Percentiles rank a stretch among this genome's conserved stretches.
These are phyloP conservation scores for Syzygium syzygioides DNA, from an alignment of 441 rosid genomes.

Conservation along the genomic window DNA sequence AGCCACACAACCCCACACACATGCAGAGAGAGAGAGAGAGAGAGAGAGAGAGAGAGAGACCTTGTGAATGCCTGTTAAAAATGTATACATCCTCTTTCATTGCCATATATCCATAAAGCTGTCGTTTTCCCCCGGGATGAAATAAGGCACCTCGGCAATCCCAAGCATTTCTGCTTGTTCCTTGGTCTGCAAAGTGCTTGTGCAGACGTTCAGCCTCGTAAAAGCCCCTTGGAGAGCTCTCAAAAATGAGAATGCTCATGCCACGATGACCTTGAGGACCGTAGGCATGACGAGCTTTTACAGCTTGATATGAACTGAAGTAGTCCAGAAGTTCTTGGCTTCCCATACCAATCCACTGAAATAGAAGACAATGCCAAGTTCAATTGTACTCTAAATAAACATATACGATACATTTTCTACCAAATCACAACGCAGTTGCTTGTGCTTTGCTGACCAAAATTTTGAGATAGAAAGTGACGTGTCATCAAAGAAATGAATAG, in stretches of 20 bases:
- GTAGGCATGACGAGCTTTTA: constrained; percentile 58
- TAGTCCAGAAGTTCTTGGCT: constrained; percentile 54
- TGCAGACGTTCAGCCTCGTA: constrained; percentile 58
- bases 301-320: constrained; percentile 39
- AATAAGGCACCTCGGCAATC: constrained; percentile 13
- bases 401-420: not conserved
- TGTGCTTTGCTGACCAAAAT: not conserved
- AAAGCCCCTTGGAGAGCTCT: constrained; percentile 47
- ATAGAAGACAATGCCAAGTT: not conserved
- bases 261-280: constrained; percentile 80
- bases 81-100: constrained; percentile 38
- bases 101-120: constrained; percentile 58
- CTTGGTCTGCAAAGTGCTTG: constrained; percentile 41
- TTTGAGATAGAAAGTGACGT: not conserved
- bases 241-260: constrained; percentile 52
- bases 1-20: not conserved
- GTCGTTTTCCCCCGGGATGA: constrained; percentile 47
- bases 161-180: constrained; percentile 54
- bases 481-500: not conserved
- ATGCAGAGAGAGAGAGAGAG: not conserved
- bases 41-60: constrained; percentile 17
- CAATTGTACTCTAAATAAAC: not conserved
- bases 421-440: not conserved
- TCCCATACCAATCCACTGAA: constrained; percentile 71
- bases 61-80: constrained; percentile 54